Evolutionary conservation across 2,329 filamentous ascomycete species (phyloP).

Genomic region (Colletotrichum eleusines): DNA sequence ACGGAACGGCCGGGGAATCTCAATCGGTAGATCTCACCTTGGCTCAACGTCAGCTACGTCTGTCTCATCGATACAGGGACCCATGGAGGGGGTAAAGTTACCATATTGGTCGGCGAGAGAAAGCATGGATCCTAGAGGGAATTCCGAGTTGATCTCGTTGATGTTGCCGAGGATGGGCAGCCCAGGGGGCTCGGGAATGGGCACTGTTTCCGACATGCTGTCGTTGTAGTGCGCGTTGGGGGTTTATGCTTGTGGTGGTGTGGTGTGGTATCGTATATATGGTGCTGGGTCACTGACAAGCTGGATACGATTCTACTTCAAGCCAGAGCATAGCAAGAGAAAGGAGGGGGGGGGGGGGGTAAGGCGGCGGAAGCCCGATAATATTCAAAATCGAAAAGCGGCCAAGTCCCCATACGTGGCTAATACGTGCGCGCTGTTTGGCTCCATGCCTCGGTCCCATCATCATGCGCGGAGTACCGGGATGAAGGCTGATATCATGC

Average conservation of each 20-base stretch:
- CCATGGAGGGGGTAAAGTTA: constrained; percentile 48
- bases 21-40: constrained; percentile 71
- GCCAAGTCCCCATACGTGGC: constrained; percentile 14
- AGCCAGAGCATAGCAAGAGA: not conserved
- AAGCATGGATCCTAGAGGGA: constrained; percentile 66
- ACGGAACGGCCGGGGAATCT: constrained; percentile 61
- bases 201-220: constrained; percentile 38
- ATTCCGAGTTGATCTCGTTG: constrained; percentile 70
- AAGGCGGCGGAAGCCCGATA: constrained; percentile 19
- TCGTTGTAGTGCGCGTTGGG: not conserved
- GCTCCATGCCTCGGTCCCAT: constrained; percentile 37
- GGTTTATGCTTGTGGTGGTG: not conserved
- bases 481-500: constrained; percentile 39
- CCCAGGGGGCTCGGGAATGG: constrained; percentile 62
- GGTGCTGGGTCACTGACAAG: not conserved
- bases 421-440: constrained; percentile 22
- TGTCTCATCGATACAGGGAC: not conserved
- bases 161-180: constrained; percentile 76
- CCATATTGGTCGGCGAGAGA: constrained; percentile 75
- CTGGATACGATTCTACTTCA: not conserved
- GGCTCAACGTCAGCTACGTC: constrained; percentile 11
- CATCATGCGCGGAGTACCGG: constrained; percentile 36
- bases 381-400: constrained; percentile 20
- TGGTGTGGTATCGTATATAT: not conserved
- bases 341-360: too few species aligned